Evolutionary conservation across 2,329 filamentous ascomycete genomes (phyloP), one percentile per base, ranked within the genome.

Genomic region (Leptographium lundbergii): DNA sequence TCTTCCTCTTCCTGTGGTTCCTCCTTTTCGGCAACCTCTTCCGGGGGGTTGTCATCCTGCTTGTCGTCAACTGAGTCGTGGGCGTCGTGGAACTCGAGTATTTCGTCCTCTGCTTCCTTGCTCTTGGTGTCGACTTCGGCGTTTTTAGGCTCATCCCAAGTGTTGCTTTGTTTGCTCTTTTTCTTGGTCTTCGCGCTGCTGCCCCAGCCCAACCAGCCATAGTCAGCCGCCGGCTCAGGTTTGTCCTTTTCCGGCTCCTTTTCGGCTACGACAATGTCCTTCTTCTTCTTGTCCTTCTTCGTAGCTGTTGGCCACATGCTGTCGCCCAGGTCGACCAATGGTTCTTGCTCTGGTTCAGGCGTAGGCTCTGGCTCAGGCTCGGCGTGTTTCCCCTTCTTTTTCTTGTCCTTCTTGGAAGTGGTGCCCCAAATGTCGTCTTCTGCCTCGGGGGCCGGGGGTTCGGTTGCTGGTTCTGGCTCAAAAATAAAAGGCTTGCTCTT

Each of bases 1-100:
- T 73, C 70, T 9, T 70, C 70, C 9, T 70, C 62, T 19, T 70
- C 72, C 66, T 75, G 74, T 58, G 67, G 66, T 65, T 76, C 74
- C 65, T 74, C 73, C 54, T 74, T 71, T 61, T 77, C 73, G 29
- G 75, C 71, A 72, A 75, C 60, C 57, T 67, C 66, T 22, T 36
- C 29, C 36, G 67, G 67, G 56, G 70, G 65, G 45, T 69, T 67
- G 58, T 69, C 70, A 32, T 75, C 73, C 52, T 75, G 70, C 60
- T 81, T 76, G 27, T 77, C 68, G 57, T 77, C 68, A 57, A 64
- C 61, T 39, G 69, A 67, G 60, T 61, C 58, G 54, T 66, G 63
- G 32, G 57, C 62, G 47, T 66, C 69, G 69, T 69, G 72, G 47
- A 67, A 66, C 5, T 56, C 39, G 4, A 45, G 32, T 34, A 34